phyloP scores from a whole-genome alignment of 2,329 filamentous ascomycete species.

The Talaromyces islandicus region DNA sequence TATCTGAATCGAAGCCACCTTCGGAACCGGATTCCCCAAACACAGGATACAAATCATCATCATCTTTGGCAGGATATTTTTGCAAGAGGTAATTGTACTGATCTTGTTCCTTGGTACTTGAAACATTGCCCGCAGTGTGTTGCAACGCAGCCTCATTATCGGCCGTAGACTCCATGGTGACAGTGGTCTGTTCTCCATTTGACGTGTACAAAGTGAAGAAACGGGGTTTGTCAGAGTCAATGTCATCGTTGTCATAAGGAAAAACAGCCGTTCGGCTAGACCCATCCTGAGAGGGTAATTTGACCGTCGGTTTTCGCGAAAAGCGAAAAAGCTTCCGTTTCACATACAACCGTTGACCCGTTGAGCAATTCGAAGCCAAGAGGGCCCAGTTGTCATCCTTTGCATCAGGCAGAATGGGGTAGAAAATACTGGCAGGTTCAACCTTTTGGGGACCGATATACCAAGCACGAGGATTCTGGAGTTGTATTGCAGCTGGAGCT shows the following conservation, averaged over 20 bases:
- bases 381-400: slow-evolving; percentile 22
- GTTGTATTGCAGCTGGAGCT: background rate
- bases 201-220: slow-evolving; percentile 26
- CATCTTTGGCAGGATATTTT: slow-evolving; percentile 36
- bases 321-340: slow-evolving; percentile 23
- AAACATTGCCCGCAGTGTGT: background rate
- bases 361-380: slow-evolving; percentile 16
- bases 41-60: slow-evolving; percentile 42
- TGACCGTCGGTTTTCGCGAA: slow-evolving; percentile 19
- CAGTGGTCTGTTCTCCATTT: slow-evolving; percentile 17
- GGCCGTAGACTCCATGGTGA: slow-evolving; percentile 21
- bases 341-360: slow-evolving; percentile 24
- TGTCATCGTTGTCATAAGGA: slow-evolving; percentile 19
- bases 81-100: slow-evolving; percentile 32
- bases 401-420: slow-evolving; percentile 23
- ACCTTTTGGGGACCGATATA: slow-evolving; percentile 37
- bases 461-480: slow-evolving; percentile 12
- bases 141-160: slow-evolving; percentile 18
- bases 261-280: slow-evolving; percentile 20
- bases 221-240: slow-evolving; percentile 10
- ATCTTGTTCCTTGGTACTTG: slow-evolving; percentile 10
- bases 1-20: slow-evolving; percentile 53
- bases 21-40: slow-evolving; percentile 52
- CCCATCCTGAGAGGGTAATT: slow-evolving; percentile 15
- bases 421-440: slow-evolving; percentile 39